These are phyloP conservation scores for Chlorociboria aeruginascens DNA, from an alignment of 495 filamentous ascomycete genomes.

Conservation along the genomic window DNA sequence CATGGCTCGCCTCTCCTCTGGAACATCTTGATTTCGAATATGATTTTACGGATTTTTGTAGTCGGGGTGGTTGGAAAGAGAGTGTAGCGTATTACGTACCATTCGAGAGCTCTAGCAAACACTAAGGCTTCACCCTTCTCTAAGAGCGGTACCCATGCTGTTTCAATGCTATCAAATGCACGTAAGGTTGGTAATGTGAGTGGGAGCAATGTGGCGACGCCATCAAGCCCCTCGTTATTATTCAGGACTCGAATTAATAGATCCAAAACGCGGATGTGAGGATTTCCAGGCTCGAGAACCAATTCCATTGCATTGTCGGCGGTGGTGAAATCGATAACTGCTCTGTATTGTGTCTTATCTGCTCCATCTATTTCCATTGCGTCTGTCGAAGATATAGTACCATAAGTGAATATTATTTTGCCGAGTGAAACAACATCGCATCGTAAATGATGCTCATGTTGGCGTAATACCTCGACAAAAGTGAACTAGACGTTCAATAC, in stretches of 20 bases:
- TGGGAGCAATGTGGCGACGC: constrained; percentile 39
- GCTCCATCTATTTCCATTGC: constrained; percentile 3
- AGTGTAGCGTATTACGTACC: constrained; percentile 35
- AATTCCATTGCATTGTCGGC: constrained; percentile 29
- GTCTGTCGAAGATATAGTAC: constrained; percentile 1
- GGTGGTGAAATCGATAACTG: constrained; percentile 26
- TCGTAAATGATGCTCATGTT: constrained; percentile 33
- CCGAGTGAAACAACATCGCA: constrained; percentile 46
- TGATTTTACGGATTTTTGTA: constrained; percentile 18
- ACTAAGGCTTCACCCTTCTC: constrained; percentile 29
- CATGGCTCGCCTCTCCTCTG: constrained; percentile 22
- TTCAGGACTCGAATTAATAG: constrained; percentile 53
- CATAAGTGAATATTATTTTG: constrained; percentile 52
- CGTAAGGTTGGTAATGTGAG: constrained; percentile 58
- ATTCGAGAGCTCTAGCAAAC: constrained; percentile 32
- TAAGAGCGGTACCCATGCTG: constrained; percentile 26
- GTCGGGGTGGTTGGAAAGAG: constrained; percentile 15
- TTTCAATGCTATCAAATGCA: constrained; percentile 46
- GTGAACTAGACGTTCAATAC: constrained; percentile 51
- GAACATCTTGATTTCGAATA: constrained; percentile 26
- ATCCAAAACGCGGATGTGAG: constrained; percentile 62
- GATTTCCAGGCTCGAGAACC: constrained; percentile 50
- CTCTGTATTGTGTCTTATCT: constrained; percentile 10
- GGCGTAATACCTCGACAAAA: constrained; percentile 52
- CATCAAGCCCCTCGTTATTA: constrained; percentile 37